Evolutionary conservation across 805 yeast species (phyloP).

Genomic region (Myxozyma udenii): DNA sequence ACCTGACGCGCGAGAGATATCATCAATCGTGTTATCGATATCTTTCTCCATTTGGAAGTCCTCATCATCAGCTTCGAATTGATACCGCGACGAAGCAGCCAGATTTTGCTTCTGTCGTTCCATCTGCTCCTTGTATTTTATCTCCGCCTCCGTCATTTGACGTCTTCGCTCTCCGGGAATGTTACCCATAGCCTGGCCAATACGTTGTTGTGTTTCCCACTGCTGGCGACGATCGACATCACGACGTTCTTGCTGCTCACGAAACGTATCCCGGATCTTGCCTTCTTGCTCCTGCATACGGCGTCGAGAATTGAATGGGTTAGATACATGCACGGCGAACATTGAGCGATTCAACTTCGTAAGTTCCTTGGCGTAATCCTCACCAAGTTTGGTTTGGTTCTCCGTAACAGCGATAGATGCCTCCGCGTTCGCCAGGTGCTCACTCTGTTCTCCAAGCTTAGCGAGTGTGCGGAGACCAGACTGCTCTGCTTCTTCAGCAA

Average conservation of each 20-base stretch:
- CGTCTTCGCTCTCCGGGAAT: conserved; percentile 28
- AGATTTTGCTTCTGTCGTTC: conserved; percentile 53
- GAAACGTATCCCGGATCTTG: conserved; percentile 57
- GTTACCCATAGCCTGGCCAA: conserved; percentile 48
- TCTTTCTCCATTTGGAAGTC: conserved; percentile 92
- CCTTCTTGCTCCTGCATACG: conserved; percentile 73
- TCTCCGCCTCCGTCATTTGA: conserved; percentile 24
- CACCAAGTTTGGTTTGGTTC: conserved; percentile 78
- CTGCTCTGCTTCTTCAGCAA: conserved; percentile 69
- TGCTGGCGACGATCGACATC: conserved; percentile 60
- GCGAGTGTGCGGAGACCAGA: conserved; percentile 82
- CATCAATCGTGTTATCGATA: conserved; percentile 76
- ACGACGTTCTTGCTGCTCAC: conserved; percentile 58
- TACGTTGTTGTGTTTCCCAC: conserved; percentile 63
- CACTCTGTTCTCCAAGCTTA: conserved; percentile 90
- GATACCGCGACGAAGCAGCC: conserved; percentile 62
- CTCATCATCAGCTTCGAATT: conserved; percentile 85
- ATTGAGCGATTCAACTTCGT: conserved; percentile 75
- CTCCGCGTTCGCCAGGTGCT: conserved; percentile 76
- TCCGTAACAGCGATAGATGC: conserved; percentile 70
- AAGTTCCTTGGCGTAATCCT: conserved; percentile 75
- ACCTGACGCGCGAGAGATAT: conserved; percentile 63
- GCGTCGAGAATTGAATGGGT: conserved; percentile 84
- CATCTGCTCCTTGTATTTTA: conserved; percentile 36
- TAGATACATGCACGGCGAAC: conserved; percentile 72